Percentiles rank a stretch among this genome's conserved stretches.
Conservation (phyloP, 192 early-diverging fungal species). For the Podila epigama region DNA sequence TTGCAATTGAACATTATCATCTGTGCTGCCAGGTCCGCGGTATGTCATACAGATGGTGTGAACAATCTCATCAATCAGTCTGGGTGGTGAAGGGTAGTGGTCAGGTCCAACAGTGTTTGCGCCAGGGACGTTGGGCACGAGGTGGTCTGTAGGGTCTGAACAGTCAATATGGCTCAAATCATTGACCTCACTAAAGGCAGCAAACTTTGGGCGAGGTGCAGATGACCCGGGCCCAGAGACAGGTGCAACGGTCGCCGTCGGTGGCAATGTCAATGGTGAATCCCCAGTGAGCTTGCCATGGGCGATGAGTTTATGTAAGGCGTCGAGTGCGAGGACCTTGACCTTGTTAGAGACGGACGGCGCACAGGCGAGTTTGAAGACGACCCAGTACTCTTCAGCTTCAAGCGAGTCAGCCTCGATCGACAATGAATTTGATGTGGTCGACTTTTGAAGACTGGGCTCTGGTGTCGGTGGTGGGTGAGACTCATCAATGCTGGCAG, state of each 20-base stretch:
- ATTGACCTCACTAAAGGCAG: slow-evolving; percentile 49
- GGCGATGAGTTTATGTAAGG: slow-evolving; percentile 53
- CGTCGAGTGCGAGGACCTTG: slow-evolving; percentile 49
- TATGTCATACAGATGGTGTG: slow-evolving; percentile 54
- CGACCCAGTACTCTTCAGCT: slow-evolving; percentile 54
- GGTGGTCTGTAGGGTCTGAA: slow-evolving; percentile 46
- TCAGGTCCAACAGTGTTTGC: slow-evolving; percentile 40
- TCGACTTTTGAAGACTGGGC: slow-evolving; percentile 7
- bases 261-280: slow-evolving; percentile 28
- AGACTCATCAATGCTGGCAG: slow-evolving; percentile 14
- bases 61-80: slow-evolving; percentile 55
- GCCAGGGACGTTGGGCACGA: slow-evolving; percentile 40
- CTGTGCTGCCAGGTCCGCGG: slow-evolving; percentile 45
- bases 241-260: slow-evolving; percentile 16
- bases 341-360: slow-evolving; percentile 45
- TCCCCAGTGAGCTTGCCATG: slow-evolving; percentile 50
- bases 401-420: slow-evolving; percentile 46
- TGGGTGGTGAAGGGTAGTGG: slow-evolving; percentile 50
- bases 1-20: slow-evolving; percentile 53
- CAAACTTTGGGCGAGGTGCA: slow-evolving; percentile 23
- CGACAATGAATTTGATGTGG: slow-evolving; percentile 34
- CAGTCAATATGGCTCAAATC: slow-evolving; percentile 48
- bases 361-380: slow-evolving; percentile 50
- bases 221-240: slow-evolving; percentile 16
- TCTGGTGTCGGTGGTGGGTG: slow-evolving; percentile 7